These are phyloP conservation scores for Sporopachydermia lactativora DNA, from an alignment of 805 yeast genomes.

Conservation along the genomic window DNA sequence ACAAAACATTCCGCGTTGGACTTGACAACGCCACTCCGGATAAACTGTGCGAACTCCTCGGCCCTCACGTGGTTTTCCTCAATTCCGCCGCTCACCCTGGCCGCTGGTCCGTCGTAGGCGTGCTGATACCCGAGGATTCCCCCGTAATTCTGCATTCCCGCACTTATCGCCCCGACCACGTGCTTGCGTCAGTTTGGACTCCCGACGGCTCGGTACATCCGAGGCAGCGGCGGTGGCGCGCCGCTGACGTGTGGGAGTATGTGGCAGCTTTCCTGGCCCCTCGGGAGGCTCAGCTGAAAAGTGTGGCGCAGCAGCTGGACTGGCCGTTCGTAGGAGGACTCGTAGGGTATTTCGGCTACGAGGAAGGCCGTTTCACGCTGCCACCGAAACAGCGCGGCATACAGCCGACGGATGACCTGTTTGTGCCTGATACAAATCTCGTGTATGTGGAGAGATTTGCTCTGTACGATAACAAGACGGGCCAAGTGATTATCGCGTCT, in stretches of 20 bases:
- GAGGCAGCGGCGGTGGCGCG: neutral
- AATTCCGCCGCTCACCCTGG: constrained; percentile 82
- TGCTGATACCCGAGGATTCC: constrained; percentile 34
- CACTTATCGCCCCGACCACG: constrained; percentile 6
- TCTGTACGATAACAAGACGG: constrained; percentile 33
- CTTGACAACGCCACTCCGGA: constrained; percentile 18
- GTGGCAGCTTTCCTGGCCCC: constrained; percentile 34
- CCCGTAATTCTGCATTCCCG: constrained; percentile 4
- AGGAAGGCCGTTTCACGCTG: constrained; percentile 45
- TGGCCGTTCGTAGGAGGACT: constrained; percentile 89
- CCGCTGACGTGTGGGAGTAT: constrained; percentile 31
- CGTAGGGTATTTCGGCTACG: constrained; percentile 77
- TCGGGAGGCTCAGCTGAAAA: constrained; percentile 10
- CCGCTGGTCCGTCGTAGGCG: constrained; percentile 73
- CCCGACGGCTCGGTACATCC: neutral
- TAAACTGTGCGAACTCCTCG: constrained; percentile 37
- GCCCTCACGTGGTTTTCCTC: constrained; percentile 41
- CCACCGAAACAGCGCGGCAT: constrained; percentile 19
- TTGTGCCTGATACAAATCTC: constrained; percentile 61
- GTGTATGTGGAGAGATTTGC: constrained; percentile 57
- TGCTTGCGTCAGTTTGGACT: constrained; percentile 4
- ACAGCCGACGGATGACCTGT: constrained; percentile 19
- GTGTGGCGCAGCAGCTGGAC: constrained; percentile 19
- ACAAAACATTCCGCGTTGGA: constrained; percentile 2
- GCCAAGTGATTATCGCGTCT: constrained; percentile 37